Conservation (phyloP, 1,284 basidiomycete species). For the Apiotrichum laibachii region DNA sequence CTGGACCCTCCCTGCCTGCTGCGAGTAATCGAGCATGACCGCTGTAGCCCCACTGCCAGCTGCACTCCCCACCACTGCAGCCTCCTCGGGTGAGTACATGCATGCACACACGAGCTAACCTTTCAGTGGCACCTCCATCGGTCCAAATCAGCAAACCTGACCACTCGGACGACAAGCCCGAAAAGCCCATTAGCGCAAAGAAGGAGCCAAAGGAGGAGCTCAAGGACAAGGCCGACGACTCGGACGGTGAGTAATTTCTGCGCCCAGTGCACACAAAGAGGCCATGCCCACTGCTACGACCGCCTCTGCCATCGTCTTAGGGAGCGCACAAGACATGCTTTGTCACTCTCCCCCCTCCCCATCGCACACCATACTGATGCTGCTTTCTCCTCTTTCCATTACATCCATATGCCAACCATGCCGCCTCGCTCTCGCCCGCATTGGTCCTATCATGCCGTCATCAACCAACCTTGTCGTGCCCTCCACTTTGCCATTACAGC, state of each 20-base stretch:
- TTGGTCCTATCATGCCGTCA: constrained; percentile 5
- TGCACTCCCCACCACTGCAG: constrained; percentile 11
- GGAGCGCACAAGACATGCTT: too few species aligned
- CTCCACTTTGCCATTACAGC: background rate
- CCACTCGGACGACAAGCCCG: constrained; percentile 9
- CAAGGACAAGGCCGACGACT: constrained; percentile 7
- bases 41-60: constrained; percentile 25
- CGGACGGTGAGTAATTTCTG: constrained; percentile 11
- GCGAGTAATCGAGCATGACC: constrained; percentile 13
- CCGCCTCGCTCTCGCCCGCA: background rate
- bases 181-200: constrained; percentile 1
- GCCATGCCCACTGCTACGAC: too few species aligned
- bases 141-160: constrained; percentile 9
- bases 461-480: background rate
- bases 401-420: background rate
- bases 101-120: background rate
- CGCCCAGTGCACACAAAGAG: too few species aligned
- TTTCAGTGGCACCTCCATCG: constrained; percentile 4
- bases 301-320: too few species aligned
- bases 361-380: too few species aligned
- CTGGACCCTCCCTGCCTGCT: background rate
- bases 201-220: constrained; percentile 1
- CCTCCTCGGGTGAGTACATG: constrained; percentile 14
- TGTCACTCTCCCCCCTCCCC: too few species aligned
- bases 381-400: background rate